Evolutionary conservation across 2,329 filamentous ascomycete species (phyloP), one percentile per base, ranked within the genome.

Genomic region (Pseudogymnoascus sp.): DNA sequence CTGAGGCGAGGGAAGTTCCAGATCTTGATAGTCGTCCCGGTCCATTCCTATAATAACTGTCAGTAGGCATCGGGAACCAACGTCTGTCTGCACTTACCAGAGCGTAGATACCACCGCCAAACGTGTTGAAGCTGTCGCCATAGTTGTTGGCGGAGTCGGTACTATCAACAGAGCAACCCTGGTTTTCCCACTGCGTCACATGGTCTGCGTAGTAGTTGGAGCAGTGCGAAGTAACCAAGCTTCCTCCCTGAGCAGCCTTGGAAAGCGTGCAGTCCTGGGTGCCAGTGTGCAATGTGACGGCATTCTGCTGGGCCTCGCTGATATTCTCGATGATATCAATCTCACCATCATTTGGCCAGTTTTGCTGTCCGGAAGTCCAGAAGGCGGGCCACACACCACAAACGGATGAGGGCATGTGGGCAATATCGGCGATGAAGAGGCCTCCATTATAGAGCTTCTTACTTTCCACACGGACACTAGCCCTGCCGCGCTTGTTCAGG

Each of bases 1-100:
- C 50, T 56, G 73, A 96, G 67, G 79, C 88, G 83, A 1, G 86
- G 77, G 74, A 91, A 94, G 76, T 89, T 88, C 84, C 86, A 94
- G 67, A 93, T 78, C 63, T 80, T 84, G 72, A 94, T 89, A 63
- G 80, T 81, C 1, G 82, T 73, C 5, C 77, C 75, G 59, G 86
- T 86, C 88, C 90, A 93, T 68, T 87, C 80, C 0, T 81, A 72
- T 37, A 80, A 79, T 2, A 86, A 90, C 88, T 77, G 23, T 60
- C n/a, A 60, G 35, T 40, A 25, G 35, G 59, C 7, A 60, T 75
- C 77, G 11, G 82, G 82, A 80, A 84, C 28, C 25, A 35, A 14
- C 1, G 14, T 35, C 28, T 21, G n/a, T 56, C 16, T 5, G 50
- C 84, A 66, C 84, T 82, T 11, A 70, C 75, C 23, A 84, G 71